A percentile compares a stretch with the other conserved stretches of the same genome.
phyloP scores from a whole-genome alignment of 225 moss, liverwort and hornwort genomes.

The Rhytidiadelphus loreus region DNA sequence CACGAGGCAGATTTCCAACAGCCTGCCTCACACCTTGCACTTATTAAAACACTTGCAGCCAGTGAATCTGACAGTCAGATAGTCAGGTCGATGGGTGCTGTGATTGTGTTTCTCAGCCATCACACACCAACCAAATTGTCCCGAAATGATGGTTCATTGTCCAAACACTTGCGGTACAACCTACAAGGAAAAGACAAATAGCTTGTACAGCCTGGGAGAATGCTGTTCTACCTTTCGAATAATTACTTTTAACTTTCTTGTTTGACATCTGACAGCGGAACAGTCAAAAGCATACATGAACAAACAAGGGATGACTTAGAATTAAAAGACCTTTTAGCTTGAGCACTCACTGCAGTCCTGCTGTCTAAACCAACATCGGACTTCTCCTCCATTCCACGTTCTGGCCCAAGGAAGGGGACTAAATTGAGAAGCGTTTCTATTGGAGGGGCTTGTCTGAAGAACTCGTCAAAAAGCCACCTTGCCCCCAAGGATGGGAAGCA shows the following conservation, averaged over 20 bases:
- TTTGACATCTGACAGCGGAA: not conserved
- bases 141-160: not conserved
- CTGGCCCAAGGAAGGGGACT: conserved; percentile 33
- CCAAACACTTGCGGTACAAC: not conserved
- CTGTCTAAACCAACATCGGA: conserved; percentile 27
- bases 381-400: conserved; percentile 25
- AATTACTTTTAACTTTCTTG: not conserved
- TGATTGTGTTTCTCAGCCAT: not conserved
- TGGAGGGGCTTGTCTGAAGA: conserved; percentile 58
- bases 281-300: not conserved
- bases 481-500: conserved; percentile 49
- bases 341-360: conserved; percentile 39
- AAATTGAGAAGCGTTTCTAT: conserved; percentile 45
- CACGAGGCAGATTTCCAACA: conserved; percentile 55
- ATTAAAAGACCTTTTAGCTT: conserved; percentile 69
- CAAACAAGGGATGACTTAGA: not conserved
- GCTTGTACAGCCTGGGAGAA: not conserved
- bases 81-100: not conserved
- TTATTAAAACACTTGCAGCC: conserved; percentile 4
- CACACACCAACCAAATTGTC: not conserved
- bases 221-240: not conserved
- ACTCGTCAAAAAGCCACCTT: conserved; percentile 64
- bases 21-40: conserved; percentile 33
- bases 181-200: not conserved
- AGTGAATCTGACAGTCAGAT: not conserved